Evolutionary conservation across 305 asterid species (phyloP), one percentile per base, ranked within the genome.

Genomic region (Ruellia speciosa): DNA sequence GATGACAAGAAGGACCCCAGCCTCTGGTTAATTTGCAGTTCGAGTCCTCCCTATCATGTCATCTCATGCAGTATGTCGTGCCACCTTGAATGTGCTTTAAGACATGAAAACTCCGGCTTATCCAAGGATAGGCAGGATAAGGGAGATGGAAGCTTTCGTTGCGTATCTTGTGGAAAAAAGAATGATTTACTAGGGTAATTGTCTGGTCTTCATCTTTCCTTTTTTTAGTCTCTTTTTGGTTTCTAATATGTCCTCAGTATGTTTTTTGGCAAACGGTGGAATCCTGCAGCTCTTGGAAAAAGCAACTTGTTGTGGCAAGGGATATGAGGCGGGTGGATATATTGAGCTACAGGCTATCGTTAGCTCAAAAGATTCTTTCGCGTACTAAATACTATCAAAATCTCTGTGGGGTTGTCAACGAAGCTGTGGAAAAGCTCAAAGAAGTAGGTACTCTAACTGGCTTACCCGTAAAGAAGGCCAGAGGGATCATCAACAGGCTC

Each of bases 1-100:
- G 98, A 90, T 64, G 98, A 90, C 67, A 90, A 90, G 53, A 90
- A 90, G 78, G 98, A 90, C 74, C 98, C 98, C 9, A 80, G 95
- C 69, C 78, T 87, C 54, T 90, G 98, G 98, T 68, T 90, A 52
- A 63, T 66, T 72, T 90, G 98, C 86, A 74, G 70, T 71, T 81
- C 97, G 5, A 96, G 87, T 45, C 81, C 81, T 68, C 97, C 97
- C 2, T 85, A 77, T 70, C 66, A 56, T 64, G 89, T 86, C 9
- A 67, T 69, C 55, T 81, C 95, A 9, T 90, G 98, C 66, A 90
- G 96, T 60, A 75, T 85, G 86, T 90, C 98, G 13, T 83, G 96
- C 67, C 98, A 90, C 73, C 96, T 90, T 35, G 98, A 90, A 47
- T 90, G 98, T 63, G 94, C 98, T 58, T 67, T 90, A 41, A 65